Conservation (phyloP, 2,329 filamentous ascomycete genomes). For the Aspergillus aculeatus region DNA sequence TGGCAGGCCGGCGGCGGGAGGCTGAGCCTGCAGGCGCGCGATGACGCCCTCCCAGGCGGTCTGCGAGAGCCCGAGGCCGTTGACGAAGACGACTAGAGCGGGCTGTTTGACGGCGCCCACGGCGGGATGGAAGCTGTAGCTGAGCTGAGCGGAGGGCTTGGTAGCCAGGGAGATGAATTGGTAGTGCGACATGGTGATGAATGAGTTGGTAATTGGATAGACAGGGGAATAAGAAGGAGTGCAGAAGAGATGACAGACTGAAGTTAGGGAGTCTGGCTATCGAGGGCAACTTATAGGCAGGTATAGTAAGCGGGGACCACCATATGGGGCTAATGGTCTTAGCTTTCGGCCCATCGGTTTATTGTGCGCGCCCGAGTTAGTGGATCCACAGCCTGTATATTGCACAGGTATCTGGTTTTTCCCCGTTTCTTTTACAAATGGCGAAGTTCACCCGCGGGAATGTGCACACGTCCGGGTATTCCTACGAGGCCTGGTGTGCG, state of each 20-base stretch:
- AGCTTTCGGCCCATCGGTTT: no score
- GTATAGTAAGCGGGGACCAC: no score
- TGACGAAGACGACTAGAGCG: conserved; percentile 44
- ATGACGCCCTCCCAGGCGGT: conserved; percentile 41
- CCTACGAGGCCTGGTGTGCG: conserved; percentile 1
- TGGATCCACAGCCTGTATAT: no score
- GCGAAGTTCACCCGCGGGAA: conserved; percentile 7
- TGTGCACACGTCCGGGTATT: neutral
- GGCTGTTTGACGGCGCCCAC: conserved; percentile 1
- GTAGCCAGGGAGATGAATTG: neutral
- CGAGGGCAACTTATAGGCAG: no score
- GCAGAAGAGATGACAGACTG: no score
- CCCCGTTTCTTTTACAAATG: no score
- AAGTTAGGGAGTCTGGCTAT: no score
- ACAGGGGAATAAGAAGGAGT: neutral
- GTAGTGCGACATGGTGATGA: neutral
- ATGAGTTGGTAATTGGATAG: neutral
- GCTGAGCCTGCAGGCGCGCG: conserved; percentile 17
- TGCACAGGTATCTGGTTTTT: no score
- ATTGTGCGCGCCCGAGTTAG: no score
- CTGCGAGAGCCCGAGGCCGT: conserved; percentile 44
- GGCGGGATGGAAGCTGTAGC: conserved; percentile 17
- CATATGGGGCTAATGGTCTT: no score
- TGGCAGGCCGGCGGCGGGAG: conserved; percentile 30
- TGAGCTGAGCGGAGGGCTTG: conserved; percentile 17